phyloP scores from a whole-genome alignment of 371 early-diverging fungal genomes.

The Synchytrium microbalum region DNA sequence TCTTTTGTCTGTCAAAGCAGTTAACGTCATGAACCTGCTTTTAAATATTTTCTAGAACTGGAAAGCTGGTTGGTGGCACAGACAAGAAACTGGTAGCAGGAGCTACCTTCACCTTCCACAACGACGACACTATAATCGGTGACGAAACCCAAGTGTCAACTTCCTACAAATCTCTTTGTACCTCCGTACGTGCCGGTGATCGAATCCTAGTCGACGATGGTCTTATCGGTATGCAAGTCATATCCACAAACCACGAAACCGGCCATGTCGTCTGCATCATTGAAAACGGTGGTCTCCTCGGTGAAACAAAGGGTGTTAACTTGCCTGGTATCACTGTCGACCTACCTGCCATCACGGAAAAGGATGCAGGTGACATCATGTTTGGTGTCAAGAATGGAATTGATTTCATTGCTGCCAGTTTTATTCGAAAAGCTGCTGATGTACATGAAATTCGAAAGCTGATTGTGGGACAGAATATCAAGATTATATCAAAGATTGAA shows the following conservation, averaged over 20 bases:
- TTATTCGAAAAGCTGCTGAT: conserved; percentile 86
- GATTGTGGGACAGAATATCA: conserved; percentile 83
- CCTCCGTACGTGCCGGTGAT: conserved; percentile 71
- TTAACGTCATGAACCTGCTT: too few species aligned
- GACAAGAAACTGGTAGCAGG: conserved; percentile 31
- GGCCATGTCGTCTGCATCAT: conserved; percentile 48
- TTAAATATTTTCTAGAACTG: too few species aligned
- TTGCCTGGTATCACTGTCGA: conserved; percentile 55
- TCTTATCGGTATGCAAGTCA: conserved; percentile 35
- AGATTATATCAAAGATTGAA: conserved; percentile 59
- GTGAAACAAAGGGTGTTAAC: conserved; percentile 50
- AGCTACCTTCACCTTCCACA: conserved; percentile 63
- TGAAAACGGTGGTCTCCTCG: conserved; percentile 40
- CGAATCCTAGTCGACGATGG: conserved; percentile 62
- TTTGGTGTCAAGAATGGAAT: conserved; percentile 93
- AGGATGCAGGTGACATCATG: conserved; percentile 81
- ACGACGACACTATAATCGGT: conserved; percentile 58
- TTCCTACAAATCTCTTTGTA: conserved; percentile 80
- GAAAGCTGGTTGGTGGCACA: conserved; percentile 35
- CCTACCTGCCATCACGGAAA: conserved; percentile 88
- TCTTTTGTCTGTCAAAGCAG: too few species aligned
- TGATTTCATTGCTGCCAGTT: conserved; percentile 96
- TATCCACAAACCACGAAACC: conserved; percentile 50
- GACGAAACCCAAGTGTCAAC: conserved; percentile 68
- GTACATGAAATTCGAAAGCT: conserved; percentile 47